Evolutionary conservation across 2,329 filamentous ascomycete species (phyloP), one percentile per base, ranked within the genome.

Genomic region (Pseudocercospora fuligena): DNA sequence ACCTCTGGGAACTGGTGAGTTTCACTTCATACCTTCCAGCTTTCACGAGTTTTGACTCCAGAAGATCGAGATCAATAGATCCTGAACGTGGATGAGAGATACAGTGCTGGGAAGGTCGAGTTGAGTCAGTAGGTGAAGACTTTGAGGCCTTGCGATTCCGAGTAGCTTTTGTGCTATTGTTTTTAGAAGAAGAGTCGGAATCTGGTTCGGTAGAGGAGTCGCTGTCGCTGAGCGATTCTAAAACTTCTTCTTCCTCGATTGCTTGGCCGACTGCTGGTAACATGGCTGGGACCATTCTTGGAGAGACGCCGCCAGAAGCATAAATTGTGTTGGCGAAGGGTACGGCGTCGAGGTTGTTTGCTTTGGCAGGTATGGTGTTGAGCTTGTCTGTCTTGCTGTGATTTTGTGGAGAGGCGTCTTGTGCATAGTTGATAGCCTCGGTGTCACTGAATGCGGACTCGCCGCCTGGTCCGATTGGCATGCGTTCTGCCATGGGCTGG

Each of bases 31-130:
- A 63, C 11, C 49, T 40, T 29, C 54, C 65, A 4, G 61, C 60
- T 47, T 66, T 66, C 31, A 59, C 60, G 5, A 63, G 61, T 9
- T 33, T 57, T 1, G 54, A 60, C 11, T 61, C 60, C 0, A 66
- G 19, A 11, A 57, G 40, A 49, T 66, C 65, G 0, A 66, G 65
- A 43, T 66, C 65, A 4, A 64, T 63, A 7, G 65, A 66, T 2
- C 60, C 65, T 2, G 51, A 57, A 33, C 61, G 49, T 21, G 27
- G 31, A 23, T 43, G 31, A 6, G 25, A 43, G 1, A 31, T 25
- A 2, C 14, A 3, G 2, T 36, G 23, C 5, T 25, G 23, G 8
- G 51, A 56, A 23, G 51, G 16, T 33, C 16, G 51, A 5, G 51
- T 23, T 14, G 51, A 31, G 27, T 56, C 51, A 11, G 6, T 56